A percentile compares a stretch with the other conserved stretches of the same genome.
phyloP scores from a whole-genome alignment of 495 filamentous ascomycete species.

The Neurospora sp. region DNA sequence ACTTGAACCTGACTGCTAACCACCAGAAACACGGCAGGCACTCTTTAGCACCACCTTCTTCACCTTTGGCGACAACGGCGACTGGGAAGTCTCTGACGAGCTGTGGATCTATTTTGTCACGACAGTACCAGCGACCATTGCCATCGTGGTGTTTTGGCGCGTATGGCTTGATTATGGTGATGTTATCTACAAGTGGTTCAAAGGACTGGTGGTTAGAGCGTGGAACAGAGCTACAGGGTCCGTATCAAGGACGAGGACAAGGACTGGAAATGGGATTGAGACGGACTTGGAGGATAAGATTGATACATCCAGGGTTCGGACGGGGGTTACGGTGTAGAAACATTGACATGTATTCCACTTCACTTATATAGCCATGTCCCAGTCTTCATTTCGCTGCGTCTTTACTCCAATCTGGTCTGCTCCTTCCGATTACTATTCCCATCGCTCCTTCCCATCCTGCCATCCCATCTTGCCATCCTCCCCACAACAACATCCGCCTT shows the following conservation, averaged over 20 bases:
- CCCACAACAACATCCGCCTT: background rate
- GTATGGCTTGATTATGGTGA: slow-evolving; percentile 10
- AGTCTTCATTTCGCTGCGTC: background rate
- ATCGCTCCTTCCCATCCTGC: background rate
- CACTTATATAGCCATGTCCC: background rate
- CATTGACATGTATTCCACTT: no score
- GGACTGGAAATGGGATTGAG: background rate
- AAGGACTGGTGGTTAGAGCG: background rate
- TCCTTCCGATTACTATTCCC: background rate
- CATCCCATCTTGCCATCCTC: background rate
- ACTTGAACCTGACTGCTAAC: background rate
- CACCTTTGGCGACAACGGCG: slow-evolving; percentile 6
- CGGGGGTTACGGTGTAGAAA: background rate
- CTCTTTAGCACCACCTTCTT: slow-evolving; percentile 20
- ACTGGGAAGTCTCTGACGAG: slow-evolving; percentile 9
- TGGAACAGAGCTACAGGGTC: background rate
- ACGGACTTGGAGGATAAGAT: background rate
- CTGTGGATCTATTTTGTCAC: slow-evolving; percentile 14
- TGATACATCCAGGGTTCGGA: background rate
- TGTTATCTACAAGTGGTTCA: background rate
- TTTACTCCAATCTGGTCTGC: background rate
- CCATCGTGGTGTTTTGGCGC: slow-evolving; percentile 8
- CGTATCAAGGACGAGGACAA: background rate
- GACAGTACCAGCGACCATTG: slow-evolving; percentile 11
- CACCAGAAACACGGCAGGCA: background rate